Evolutionary conservation across 2,329 filamentous ascomycete genomes (phyloP).

Genomic region (Phaeosphaeria sp.): DNA sequence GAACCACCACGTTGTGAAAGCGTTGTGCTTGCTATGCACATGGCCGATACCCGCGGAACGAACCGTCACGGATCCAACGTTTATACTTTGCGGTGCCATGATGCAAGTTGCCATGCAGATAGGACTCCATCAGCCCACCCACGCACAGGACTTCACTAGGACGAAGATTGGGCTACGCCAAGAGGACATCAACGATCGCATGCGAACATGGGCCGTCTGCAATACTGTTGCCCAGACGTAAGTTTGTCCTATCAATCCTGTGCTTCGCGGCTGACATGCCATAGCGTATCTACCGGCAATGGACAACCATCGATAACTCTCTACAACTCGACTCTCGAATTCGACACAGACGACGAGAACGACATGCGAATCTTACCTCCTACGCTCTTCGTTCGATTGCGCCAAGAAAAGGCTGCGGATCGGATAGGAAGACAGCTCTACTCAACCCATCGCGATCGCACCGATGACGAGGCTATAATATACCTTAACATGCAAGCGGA

Average conservation of each 20-base stretch:
- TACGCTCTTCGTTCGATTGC: conserved; percentile 44
- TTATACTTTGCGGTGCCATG: conserved; percentile 82
- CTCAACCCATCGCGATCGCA: conserved; percentile 40
- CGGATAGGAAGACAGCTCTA: conserved; percentile 48
- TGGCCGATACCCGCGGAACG: conserved; percentile 86
- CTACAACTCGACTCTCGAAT: conserved; percentile 74
- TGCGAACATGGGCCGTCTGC: conserved; percentile 83
- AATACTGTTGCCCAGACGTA: conserved; percentile 81
- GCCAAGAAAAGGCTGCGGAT: conserved; percentile 48
- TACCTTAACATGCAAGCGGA: conserved; percentile 47
- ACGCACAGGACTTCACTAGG: conserved; percentile 83
- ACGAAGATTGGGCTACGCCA: conserved; percentile 77
- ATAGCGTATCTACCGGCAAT: conserved; percentile 79
- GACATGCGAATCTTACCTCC: conserved; percentile 47
- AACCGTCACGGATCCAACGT: conserved; percentile 79
- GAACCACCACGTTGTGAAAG: conserved; percentile 82
- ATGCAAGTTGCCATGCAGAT: conserved; percentile 88
- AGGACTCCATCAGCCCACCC: conserved; percentile 79
- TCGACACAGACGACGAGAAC: conserved; percentile 46
- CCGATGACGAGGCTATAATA: conserved; percentile 38
- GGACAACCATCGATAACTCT: conserved; percentile 80
- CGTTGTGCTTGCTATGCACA: conserved; percentile 78
- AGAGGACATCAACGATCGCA: conserved; percentile 79
- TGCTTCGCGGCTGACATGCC: conserved; percentile 13
- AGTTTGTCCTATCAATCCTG: conserved; percentile 16